These are phyloP conservation scores for Tetrapisispora fleetii DNA, from an alignment of 805 yeast species.

Conservation along the genomic window DNA sequence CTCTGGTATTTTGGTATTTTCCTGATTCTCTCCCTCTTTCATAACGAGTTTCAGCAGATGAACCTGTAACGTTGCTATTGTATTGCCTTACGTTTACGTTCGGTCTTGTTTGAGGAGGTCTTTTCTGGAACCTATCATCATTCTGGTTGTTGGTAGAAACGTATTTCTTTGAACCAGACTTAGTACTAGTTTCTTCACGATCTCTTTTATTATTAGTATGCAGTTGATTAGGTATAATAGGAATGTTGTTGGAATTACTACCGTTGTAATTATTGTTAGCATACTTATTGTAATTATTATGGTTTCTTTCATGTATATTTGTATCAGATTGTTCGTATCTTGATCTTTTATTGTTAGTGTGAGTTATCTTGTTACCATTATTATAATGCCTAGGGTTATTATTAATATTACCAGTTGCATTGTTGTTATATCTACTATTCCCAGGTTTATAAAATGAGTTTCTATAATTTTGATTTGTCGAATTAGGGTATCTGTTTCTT, in stretches of 20 bases:
- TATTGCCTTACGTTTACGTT: background rate
- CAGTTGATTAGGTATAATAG: background rate
- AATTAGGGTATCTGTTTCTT: background rate
- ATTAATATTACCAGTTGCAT: background rate
- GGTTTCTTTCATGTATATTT: background rate
- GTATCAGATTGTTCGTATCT: background rate
- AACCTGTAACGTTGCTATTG: background rate
- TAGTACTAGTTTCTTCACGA: background rate
- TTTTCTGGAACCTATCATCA: background rate
- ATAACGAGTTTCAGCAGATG: background rate
- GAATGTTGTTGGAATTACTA: background rate
- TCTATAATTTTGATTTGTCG: background rate
- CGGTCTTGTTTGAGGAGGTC: background rate
- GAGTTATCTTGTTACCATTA: background rate
- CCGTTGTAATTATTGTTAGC: background rate
- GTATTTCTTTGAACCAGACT: background rate
- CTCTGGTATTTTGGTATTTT: background rate
- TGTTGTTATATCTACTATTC: background rate
- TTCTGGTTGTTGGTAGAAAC: background rate
- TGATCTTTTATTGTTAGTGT: background rate
- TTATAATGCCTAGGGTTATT: background rate
- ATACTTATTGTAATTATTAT: background rate
- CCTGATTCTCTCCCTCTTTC: background rate
- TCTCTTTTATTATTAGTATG: background rate
- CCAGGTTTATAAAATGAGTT: background rate